Conservation (phyloP, 2,329 filamentous ascomycete genomes). For the Tolypocladium capitatum region DNA sequence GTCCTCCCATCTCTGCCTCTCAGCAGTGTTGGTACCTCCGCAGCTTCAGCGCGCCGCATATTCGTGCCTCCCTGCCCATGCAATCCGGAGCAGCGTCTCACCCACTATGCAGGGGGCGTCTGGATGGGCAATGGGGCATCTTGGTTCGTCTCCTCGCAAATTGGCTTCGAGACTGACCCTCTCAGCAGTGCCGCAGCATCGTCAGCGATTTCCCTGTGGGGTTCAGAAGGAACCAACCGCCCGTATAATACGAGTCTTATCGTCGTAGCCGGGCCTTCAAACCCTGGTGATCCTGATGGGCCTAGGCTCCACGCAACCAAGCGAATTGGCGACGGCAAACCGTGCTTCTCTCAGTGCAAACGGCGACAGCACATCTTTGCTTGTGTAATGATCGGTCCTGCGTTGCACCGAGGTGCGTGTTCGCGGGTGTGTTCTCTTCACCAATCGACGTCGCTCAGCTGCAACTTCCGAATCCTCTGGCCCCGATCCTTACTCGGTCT, state of each 20-base stretch:
- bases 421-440: conserved; percentile 30
- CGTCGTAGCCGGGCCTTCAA: not conserved
- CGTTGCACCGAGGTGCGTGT: not conserved
- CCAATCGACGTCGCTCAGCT: conserved; percentile 97
- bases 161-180: not conserved
- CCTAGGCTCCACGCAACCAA: too few relatives aligned
- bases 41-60: not conserved
- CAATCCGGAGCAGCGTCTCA: not conserved
- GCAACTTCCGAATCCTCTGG: conserved; percentile 78
- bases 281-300: not conserved
- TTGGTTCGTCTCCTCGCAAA: not conserved
- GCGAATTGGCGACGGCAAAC: not conserved
- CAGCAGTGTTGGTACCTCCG: not conserved
- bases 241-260: not conserved
- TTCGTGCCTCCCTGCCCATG: not conserved
- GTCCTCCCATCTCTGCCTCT: not conserved
- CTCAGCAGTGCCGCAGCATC: not conserved
- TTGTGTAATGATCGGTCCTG: not conserved
- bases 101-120: not conserved
- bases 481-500: conserved; percentile 49
- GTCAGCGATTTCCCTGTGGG: not conserved
- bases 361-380: not conserved
- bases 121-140: not conserved
- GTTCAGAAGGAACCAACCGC: not conserved
- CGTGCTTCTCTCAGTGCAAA: not conserved